A percentile compares a stretch with the other conserved stretches of the same genome.
These are phyloP conservation scores for Ustulina deusta DNA, from an alignment of 2,329 filamentous ascomycete species.

Conservation along the genomic window DNA sequence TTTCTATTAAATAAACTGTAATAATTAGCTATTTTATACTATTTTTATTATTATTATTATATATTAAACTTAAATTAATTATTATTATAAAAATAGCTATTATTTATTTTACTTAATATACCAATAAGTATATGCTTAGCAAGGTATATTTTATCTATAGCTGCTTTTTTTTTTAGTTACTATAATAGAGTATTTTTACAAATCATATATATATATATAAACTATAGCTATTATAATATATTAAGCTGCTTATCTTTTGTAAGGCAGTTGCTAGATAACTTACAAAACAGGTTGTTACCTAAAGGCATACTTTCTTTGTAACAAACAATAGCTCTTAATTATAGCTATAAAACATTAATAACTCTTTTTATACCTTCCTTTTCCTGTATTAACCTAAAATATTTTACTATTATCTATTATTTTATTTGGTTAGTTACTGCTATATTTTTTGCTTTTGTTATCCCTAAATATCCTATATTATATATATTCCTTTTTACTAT, in stretches of 20 bases:
- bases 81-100: conserved; percentile 8
- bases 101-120: neutral
- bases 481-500: no score
- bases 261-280: no score
- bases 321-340: neutral
- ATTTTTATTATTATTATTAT: conserved; percentile 8
- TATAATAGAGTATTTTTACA: conserved; percentile 9
- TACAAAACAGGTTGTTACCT: neutral
- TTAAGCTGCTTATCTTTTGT: no score
- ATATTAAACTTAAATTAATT: conserved; percentile 2
- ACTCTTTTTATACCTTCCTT: neutral
- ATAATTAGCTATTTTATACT: conserved; percentile 1
- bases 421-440: neutral
- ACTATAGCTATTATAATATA: no score
- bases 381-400: neutral
- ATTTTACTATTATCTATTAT: neutral
- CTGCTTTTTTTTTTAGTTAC: conserved; percentile 1
- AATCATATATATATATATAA: no score
- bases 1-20: neutral
- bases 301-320: neutral
- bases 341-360: neutral
- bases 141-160: neutral
- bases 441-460: no score
- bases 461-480: no score
- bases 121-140: neutral